Conservation (phyloP, 2,329 filamentous ascomycete genomes). For the Exophiala oligosperma region DNA sequence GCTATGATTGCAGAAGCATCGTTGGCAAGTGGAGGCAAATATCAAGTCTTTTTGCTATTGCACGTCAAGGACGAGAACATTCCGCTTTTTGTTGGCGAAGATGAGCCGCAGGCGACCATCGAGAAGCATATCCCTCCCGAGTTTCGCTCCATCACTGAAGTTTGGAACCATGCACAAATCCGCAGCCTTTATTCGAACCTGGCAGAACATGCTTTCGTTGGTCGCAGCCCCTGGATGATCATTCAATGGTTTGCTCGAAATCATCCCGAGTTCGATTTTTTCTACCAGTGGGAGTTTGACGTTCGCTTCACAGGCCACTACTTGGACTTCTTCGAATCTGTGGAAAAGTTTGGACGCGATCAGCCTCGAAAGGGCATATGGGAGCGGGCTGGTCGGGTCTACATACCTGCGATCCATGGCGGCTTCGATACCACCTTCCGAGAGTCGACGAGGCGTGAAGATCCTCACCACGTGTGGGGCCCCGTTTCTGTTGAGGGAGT, state of each 20-base stretch:
- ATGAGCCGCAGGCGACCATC: slow-evolving; percentile 60
- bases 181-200: slow-evolving; percentile 30
- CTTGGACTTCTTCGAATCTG: slow-evolving; percentile 72
- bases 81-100: slow-evolving; percentile 69
- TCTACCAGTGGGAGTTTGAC: slow-evolving; percentile 90
- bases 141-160: slow-evolving; percentile 67
- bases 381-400: slow-evolving; percentile 59
- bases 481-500: slow-evolving; percentile 60
- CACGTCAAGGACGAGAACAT: slow-evolving; percentile 77
- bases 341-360: slow-evolving; percentile 55
- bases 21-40: slow-evolving; percentile 79
- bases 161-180: slow-evolving; percentile 60
- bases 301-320: slow-evolving; percentile 77
- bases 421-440: slow-evolving; percentile 40
- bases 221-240: slow-evolving; percentile 62
- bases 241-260: slow-evolving; percentile 74
- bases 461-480: slow-evolving; percentile 60
- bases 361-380: slow-evolving; percentile 60
- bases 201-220: slow-evolving; percentile 31
- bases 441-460: slow-evolving; percentile 23
- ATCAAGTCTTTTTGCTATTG: slow-evolving; percentile 77
- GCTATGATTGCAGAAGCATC: slow-evolving; percentile 81
- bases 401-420: slow-evolving; percentile 55
- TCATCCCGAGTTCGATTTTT: slow-evolving; percentile 75
- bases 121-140: slow-evolving; percentile 65